These are phyloP conservation scores for Beauveria bassiana DNA, from an alignment of 2,329 filamentous ascomycete genomes.

Conservation along the genomic window DNA sequence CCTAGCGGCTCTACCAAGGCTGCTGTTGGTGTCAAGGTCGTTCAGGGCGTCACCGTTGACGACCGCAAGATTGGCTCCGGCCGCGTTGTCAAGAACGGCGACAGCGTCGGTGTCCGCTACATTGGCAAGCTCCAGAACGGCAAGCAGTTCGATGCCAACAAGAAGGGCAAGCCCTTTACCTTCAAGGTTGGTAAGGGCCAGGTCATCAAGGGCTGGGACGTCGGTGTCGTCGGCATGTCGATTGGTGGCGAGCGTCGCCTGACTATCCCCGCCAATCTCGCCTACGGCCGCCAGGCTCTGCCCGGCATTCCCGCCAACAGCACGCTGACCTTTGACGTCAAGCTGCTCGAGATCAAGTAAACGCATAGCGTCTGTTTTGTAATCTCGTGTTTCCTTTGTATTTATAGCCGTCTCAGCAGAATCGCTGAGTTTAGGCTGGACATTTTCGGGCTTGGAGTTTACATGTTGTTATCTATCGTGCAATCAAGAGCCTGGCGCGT, in stretches of 20 bases:
- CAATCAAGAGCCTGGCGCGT: conserved; percentile 38
- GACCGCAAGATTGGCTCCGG: conserved; percentile 90
- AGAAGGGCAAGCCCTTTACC: conserved; percentile 94
- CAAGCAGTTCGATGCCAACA: conserved; percentile 97
- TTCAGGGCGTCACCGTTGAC: conserved; percentile 86
- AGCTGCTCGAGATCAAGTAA: conserved; percentile 78
- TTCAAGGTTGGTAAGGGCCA: conserved; percentile 93
- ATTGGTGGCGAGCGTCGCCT: conserved; percentile 90
- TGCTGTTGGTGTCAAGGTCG: conserved; percentile 62
- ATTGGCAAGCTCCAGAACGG: conserved; percentile 94
- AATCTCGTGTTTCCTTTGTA: conserved; percentile 13
- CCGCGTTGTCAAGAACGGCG: conserved; percentile 78
- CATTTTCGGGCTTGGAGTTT: conserved; percentile 15
- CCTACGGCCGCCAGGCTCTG: conserved; percentile 77
- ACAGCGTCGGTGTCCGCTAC: conserved; percentile 90
- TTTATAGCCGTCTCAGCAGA: conserved; percentile 11
- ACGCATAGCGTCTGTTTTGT: conserved; percentile 14
- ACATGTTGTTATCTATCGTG: conserved; percentile 29
- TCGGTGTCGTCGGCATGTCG: conserved; percentile 86
- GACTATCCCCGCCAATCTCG: conserved; percentile 77
- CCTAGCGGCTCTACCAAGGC: conserved; percentile 65
- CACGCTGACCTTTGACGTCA: conserved; percentile 85
- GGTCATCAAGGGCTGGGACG: conserved; percentile 98
- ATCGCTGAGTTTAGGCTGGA: conserved; percentile 1
- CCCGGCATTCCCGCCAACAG: conserved; percentile 89